Base-by-base conservation (phyloP, 371 early-diverging fungal genomes). In the Mucor saturninus region DNA sequence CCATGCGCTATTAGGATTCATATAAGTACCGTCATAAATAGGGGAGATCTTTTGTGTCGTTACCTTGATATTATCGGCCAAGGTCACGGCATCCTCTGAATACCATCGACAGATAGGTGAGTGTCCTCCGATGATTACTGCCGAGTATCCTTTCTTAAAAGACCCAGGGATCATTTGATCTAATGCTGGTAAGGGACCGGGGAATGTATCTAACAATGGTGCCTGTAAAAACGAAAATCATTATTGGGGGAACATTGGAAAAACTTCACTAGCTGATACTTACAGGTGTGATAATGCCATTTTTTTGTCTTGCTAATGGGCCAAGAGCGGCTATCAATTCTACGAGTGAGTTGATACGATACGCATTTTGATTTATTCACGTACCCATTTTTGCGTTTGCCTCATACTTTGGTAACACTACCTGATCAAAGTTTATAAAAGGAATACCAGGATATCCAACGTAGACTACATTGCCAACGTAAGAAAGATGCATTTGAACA, bases 351-450 rank as follows among this genome's bases (percentile, higher is more conserved):
- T 15, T n/a, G 26, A 14, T 9, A 28, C 32, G 45, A 2, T 26
- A 11, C 3, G 5, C 13, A 5, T 6, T 54, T n/a, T n/a, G 14
- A 54, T 26, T 39, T 28, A 43, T 8, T 53, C 10, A 6, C 32
- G 66, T 68, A 71, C 76, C 81, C 56, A 80, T 64, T 66, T 77
- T 80, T 26, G 62, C 63, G 56, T 77, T 73, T 31, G 76, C 78
- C 66, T 77, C 78, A 54, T 80, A 74, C 61, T 72, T 76, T 31
- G 77, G 76, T 7, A 80, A 39, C 3, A 77, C 58, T 1, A 80
- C 81, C 52, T 77, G 81, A 56, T 75, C 77, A 64, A 80, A 80
- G 35, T 76, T 66, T 30, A 77, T 59, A 39, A 80, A 80, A 13
- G 81, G 81, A 32, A 80, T 69, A 48, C 64, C 65, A 28, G 81